Base-by-base conservation (phyloP, 1,284 basidiomycete species). In the Microbotryum saponariae region DNA sequence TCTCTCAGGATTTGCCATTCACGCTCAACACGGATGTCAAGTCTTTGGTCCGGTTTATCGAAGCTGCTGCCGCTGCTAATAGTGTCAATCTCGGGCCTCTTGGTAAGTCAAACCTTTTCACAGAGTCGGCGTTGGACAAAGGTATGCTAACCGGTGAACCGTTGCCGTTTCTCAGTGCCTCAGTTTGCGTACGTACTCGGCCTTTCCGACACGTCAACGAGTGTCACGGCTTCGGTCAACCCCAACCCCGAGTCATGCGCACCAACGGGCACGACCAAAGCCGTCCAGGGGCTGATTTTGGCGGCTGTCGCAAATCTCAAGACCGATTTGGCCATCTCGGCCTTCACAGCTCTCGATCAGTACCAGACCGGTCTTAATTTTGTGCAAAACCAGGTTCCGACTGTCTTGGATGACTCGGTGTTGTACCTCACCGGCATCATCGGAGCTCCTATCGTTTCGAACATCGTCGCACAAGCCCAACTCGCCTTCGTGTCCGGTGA, bases 351-450 rank as follows among this genome's bases (percentile, higher is more conserved):
- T 58, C 64, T 76, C 49, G 75, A 76, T 63, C 73, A 76, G 27
- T 76, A 74, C 64, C 67, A 72, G 14, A 86, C 84, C 16, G 79
- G 82, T 56, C 77, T 89, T 50, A 75, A 82, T 42, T 87, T 89
- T 74, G 76, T 77, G 33, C 87, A 89, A 72, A 78, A 76, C 58
- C 78, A 78, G 51, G 84, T 89, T 14, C 80, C 83, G 12, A 82
- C 82, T 5, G 67, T 85, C 80, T 85, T 83, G 7, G 87, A 88
- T 69, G 70, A 79, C 61, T 83, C 83, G 0, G 82, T 80, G 0
- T 76, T 89, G 31, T 86, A 82, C 75, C 78, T 88, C 54, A 84
- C 88, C 51, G 84, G 85, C 44, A 84, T 82, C 3, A 81, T 86
- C 44, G 82, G 83, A 62, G 68, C 80, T 3, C 84, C 85, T 20